Conservation (phyloP, 2,329 filamentous ascomycete species). For the Chaetomiaceae sp. region DNA sequence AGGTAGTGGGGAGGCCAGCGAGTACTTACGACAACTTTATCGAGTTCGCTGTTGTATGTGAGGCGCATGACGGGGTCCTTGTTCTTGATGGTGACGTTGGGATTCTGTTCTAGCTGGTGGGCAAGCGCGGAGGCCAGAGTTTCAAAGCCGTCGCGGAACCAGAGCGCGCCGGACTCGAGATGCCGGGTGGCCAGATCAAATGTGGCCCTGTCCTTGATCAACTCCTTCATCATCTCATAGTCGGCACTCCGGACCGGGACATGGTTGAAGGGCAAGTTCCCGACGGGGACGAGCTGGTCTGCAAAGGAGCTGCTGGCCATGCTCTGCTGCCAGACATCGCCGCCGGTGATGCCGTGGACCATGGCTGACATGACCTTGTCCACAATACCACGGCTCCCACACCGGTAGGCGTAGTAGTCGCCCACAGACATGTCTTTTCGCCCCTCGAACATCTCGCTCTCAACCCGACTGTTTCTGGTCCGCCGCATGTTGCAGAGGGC, state of each 20-base stretch:
- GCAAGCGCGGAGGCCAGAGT: conserved; percentile 54
- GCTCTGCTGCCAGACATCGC: conserved; percentile 78
- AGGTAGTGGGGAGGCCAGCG: background rate
- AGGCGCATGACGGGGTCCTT: conserved; percentile 47
- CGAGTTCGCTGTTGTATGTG: conserved; percentile 32
- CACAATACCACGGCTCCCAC: conserved; percentile 50
- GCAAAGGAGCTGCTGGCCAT: conserved; percentile 57
- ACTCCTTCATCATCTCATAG: conserved; percentile 12
- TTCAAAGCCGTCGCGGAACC: conserved; percentile 58
- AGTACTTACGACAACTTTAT: conserved; percentile 41
- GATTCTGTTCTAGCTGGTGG: conserved; percentile 43
- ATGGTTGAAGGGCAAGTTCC: background rate
- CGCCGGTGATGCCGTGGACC: conserved; percentile 87
- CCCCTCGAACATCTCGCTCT: background rate
- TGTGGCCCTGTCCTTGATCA: conserved; percentile 1
- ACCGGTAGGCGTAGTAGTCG: conserved; percentile 55
- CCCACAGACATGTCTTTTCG: conserved; percentile 55
- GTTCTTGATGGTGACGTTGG: conserved; percentile 58
- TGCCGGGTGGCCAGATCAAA: conserved; percentile 10
- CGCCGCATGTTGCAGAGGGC: background rate
- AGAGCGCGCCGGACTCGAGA: conserved; percentile 28
- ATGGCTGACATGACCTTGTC: conserved; percentile 73
- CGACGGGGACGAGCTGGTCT: background rate
- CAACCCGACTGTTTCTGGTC: background rate
- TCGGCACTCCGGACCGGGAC: background rate